Conservation (phyloP, 2,329 filamentous ascomycete genomes). For the Colletotrichum lindemuthianum region DNA sequence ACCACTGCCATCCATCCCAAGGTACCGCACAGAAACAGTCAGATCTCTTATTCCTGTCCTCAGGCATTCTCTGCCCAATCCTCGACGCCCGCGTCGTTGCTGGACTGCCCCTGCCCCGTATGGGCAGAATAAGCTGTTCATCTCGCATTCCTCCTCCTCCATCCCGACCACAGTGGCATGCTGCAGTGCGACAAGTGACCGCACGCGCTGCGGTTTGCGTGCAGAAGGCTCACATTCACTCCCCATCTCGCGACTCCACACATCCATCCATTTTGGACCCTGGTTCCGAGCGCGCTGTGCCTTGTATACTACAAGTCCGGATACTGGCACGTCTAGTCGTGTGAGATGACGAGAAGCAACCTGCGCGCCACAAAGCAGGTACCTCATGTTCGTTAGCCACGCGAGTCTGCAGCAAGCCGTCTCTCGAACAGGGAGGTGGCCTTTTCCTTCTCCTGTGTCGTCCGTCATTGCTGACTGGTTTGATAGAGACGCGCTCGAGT, state of each 20-base stretch:
- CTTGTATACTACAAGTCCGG: background rate
- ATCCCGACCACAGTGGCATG: conserved; percentile 1
- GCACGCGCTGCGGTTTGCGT: conserved; percentile 6
- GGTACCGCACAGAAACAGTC: background rate
- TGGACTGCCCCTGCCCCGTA: conserved; percentile 14
- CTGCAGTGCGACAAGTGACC: conserved; percentile 14
- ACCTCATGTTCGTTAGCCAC: conserved; percentile 26
- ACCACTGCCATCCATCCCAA: background rate
- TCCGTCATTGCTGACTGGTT: conserved; percentile 1
- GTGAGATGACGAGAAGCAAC: conserved; percentile 29
- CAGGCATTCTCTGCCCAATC: conserved; percentile 4
- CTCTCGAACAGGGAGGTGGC: conserved; percentile 21
- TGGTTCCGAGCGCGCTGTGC: background rate
- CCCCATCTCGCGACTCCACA: conserved; percentile 29
- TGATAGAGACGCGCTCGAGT: background rate
- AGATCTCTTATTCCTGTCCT: conserved; percentile 6
- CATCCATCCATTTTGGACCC: conserved; percentile 12
- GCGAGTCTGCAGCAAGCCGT: conserved; percentile 28
- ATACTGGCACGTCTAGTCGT: conserved; percentile 14
- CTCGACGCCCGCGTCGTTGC: conserved; percentile 6
- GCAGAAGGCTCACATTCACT: background rate
- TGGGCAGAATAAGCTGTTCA: conserved; percentile 25
- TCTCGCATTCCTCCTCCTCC: conserved; percentile 28
- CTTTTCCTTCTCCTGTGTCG: background rate
- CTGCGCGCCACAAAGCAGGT: conserved; percentile 31